These are phyloP conservation scores for Truncatella angustata DNA, from an alignment of 2,329 filamentous ascomycete genomes.

Conservation along the genomic window DNA sequence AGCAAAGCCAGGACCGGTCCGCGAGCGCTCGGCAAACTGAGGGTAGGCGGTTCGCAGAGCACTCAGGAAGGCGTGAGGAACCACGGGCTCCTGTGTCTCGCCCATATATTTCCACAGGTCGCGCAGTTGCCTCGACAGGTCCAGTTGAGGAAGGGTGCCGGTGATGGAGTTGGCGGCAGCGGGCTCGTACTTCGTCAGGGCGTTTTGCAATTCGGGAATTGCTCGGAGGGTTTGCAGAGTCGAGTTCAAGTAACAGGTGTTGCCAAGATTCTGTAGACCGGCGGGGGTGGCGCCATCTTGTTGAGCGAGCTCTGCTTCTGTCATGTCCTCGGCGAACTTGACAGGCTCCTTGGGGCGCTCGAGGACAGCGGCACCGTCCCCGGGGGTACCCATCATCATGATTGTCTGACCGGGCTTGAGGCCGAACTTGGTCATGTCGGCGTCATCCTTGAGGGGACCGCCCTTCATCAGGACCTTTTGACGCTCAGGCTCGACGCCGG, in stretches of 20 bases:
- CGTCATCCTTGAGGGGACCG: conserved; percentile 93
- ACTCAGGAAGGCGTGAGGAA: conserved; percentile 78
- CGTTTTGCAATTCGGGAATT: conserved; percentile 86
- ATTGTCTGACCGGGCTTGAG: conserved; percentile 84
- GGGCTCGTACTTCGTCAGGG: conserved; percentile 60
- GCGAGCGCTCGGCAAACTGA: conserved; percentile 88
- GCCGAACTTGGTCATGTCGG: conserved; percentile 77
- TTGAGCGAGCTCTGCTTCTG: conserved; percentile 83
- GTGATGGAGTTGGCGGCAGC: conserved; percentile 19
- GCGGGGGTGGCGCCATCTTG: conserved; percentile 82
- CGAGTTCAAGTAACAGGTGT: conserved; percentile 98
- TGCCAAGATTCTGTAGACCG: conserved; percentile 87
- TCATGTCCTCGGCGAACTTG: conserved; percentile 97
- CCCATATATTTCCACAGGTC: conserved; percentile 88
- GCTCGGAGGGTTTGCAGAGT: conserved; percentile 87
- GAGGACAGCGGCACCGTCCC: conserved; percentile 56
- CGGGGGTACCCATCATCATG: conserved; percentile 95
- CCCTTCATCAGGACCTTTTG: conserved; percentile 96
- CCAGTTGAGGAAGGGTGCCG: conserved; percentile 51
- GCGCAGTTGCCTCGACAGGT: conserved; percentile 75
- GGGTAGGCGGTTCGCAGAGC: conserved; percentile 78
- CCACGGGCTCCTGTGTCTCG: conserved; percentile 82
- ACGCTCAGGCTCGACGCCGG: conserved; percentile 90
- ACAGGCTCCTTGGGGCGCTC: conserved; percentile 75
- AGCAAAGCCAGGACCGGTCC: conserved; percentile 80